These are phyloP conservation scores for Fusarium pseudoanthophilum DNA, from an alignment of 2,329 filamentous ascomycete genomes.

Conservation along the genomic window DNA sequence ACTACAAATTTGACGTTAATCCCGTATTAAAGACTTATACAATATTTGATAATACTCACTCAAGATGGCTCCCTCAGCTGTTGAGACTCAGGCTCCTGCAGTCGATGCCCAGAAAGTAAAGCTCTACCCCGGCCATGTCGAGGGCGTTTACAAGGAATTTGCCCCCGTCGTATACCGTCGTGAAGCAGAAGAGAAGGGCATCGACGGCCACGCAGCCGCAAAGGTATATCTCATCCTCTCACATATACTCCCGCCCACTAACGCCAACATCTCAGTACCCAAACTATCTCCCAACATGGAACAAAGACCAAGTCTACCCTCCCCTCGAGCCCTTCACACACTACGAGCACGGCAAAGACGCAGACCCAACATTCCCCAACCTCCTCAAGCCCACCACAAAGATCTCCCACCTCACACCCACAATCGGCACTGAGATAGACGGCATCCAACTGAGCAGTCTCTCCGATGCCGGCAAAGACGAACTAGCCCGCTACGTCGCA, in stretches of 20 bases:
- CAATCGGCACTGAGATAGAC: constrained; percentile 77
- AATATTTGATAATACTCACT: not conserved
- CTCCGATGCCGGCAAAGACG: constrained; percentile 75
- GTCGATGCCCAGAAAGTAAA: constrained; percentile 38
- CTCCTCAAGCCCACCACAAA: constrained; percentile 66
- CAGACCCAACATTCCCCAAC: constrained; percentile 75
- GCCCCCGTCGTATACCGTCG: constrained; percentile 32
- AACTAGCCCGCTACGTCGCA: constrained; percentile 79
- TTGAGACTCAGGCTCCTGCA: constrained; percentile 30
- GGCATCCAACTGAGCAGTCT: constrained; percentile 78
- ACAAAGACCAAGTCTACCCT: constrained; percentile 70
- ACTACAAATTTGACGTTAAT: not conserved
- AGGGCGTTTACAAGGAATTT: constrained; percentile 43
- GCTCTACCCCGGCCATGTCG: constrained; percentile 44
- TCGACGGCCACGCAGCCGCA: constrained; percentile 35
- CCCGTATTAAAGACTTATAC: not conserved
- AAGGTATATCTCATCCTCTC: constrained; percentile 15
- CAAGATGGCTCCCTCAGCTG: constrained; percentile 43
- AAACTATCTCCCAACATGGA: constrained; percentile 79
- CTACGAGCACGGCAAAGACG: constrained; percentile 79
- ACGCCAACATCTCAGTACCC: constrained; percentile 62
- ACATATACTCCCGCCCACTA: not conserved
- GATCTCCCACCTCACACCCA: constrained; percentile 73
- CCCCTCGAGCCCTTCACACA: constrained; percentile 77
- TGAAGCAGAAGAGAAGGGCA: constrained; percentile 38